Conservation (phyloP, 257 asterid genomes). For the Solanum virginianum region DNA sequence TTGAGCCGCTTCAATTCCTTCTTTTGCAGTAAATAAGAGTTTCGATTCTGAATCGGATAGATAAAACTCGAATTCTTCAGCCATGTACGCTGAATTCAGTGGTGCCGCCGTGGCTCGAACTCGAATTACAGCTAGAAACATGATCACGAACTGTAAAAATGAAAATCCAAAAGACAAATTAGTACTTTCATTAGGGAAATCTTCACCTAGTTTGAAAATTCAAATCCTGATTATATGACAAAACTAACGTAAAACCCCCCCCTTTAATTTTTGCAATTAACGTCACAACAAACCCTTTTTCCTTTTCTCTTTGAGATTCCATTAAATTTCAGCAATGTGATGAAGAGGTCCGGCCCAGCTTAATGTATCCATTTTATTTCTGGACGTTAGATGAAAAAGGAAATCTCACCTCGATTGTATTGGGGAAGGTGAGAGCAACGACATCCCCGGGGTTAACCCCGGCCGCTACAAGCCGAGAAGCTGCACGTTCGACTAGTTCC, state of each 20-base stretch:
- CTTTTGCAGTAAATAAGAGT: constrained; percentile 50
- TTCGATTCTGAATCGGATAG: constrained; percentile 83
- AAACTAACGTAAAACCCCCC: background rate
- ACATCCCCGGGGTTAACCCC: constrained; percentile 75
- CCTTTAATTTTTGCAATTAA: background rate
- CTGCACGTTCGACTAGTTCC: constrained; percentile 53
- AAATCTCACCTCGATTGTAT: constrained; percentile 61
- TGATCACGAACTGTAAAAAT: constrained; percentile 58
- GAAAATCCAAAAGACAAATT: background rate
- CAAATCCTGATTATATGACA: background rate
- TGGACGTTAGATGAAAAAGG: background rate
- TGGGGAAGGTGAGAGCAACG: constrained; percentile 89
- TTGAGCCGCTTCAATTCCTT: constrained; percentile 85
- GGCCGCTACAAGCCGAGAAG: constrained; percentile 59
- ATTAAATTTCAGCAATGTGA: background rate
- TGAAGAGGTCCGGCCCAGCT: background rate
- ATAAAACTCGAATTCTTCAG: constrained; percentile 86
- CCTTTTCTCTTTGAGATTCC: background rate
- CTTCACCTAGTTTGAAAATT: background rate
- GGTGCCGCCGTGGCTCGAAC: constrained; percentile 94
- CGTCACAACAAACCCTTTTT: background rate
- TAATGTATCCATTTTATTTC: background rate
- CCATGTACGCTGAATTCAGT: constrained; percentile 92
- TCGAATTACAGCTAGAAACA: constrained; percentile 80
- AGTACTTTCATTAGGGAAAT: background rate